A percentile compares a stretch with the other conserved stretches of the same genome.
Conservation (phyloP, 2,329 filamentous ascomycete species). For the Aspergillus intermedius region DNA sequence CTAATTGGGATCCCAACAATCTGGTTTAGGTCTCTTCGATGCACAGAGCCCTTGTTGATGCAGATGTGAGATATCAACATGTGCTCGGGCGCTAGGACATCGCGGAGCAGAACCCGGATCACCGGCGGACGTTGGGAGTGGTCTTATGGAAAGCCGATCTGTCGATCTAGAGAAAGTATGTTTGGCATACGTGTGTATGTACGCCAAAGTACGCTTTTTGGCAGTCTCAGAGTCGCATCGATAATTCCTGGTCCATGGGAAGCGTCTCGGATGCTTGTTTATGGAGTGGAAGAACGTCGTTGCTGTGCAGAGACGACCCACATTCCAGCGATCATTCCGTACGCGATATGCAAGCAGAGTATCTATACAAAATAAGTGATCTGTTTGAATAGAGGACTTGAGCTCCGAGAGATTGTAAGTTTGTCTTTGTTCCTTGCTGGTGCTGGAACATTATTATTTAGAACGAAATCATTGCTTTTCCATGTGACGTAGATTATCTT, state of each 20-base stretch:
- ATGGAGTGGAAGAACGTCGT: neutral
- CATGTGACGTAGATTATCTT: neutral
- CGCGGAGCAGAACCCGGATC: slow-evolving; percentile 10
- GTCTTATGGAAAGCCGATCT: neutral
- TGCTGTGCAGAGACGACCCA: neutral
- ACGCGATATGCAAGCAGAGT: neutral
- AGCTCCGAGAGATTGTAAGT: neutral
- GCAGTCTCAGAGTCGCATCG: neutral
- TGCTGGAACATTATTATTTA: neutral
- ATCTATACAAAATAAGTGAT: neutral
- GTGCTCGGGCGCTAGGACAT: slow-evolving; percentile 3
- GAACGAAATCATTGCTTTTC: neutral
- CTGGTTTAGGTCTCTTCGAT: neutral
- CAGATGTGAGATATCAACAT: slow-evolving; percentile 23
- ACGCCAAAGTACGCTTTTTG: neutral
- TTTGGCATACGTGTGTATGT: neutral
- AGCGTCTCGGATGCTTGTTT: neutral
- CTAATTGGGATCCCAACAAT: neutral
- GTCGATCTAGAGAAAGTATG: neutral
- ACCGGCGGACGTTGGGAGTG: slow-evolving; percentile 11
- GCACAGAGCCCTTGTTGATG: neutral
- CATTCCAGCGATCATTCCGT: neutral
- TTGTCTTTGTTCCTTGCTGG: neutral
- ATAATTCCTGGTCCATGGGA: neutral
- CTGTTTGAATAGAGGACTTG: too few species aligned